phyloP scores from a whole-genome alignment of 2,329 filamentous ascomycete species.

The Dactylonectria estremocensis region DNA sequence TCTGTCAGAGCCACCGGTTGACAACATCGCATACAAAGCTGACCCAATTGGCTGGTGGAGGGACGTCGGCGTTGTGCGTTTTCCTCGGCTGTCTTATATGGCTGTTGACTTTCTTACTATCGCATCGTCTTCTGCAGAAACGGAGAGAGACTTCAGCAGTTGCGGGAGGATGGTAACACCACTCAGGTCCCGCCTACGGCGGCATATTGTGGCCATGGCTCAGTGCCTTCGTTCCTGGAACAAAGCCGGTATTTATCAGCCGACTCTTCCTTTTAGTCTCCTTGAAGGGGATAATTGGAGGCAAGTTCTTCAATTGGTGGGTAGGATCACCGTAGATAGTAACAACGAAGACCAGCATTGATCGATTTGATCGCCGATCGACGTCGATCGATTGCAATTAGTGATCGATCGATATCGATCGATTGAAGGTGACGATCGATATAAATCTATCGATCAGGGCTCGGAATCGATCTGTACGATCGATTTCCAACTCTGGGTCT shows the following conservation, averaged over 20 bases:
- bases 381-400: background rate
- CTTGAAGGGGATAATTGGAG: background rate
- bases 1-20: background rate
- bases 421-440: no score
- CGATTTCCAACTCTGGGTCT: no score
- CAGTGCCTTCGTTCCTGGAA: conserved; percentile 5
- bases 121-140: conserved; percentile 11
- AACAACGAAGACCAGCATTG: background rate
- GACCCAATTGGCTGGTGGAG: no score
- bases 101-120: conserved; percentile 10
- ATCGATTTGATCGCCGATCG: conserved; percentile 3
- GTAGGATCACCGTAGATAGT: conserved; percentile 5
- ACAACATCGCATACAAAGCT: no score
- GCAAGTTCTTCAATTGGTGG: conserved; percentile 1
- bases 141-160: conserved; percentile 10
- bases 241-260: conserved; percentile 1
- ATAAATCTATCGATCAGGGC: no score
- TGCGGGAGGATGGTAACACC: conserved; percentile 11
- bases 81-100: conserved; percentile 2
- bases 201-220: conserved; percentile 7
- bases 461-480: no score
- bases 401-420: no score
- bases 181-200: conserved; percentile 1
- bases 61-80: no score
- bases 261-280: background rate